Evolutionary conservation across 805 yeast genomes (phyloP).

Genomic region (Monosporozyma siamensis): DNA sequence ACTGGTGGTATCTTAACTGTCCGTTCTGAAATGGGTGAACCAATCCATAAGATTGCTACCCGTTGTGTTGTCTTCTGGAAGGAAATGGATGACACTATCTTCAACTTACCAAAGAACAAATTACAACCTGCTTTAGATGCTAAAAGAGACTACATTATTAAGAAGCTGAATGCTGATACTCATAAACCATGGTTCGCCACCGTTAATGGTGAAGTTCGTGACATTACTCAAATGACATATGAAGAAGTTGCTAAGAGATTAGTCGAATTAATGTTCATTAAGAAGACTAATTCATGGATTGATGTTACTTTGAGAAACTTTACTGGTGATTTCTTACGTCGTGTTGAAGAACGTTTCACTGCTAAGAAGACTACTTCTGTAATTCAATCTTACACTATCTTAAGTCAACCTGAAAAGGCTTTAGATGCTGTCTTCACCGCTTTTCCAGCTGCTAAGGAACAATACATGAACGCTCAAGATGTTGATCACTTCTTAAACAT

Average conservation of each 20-base stretch:
- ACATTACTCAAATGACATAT: constrained; percentile 92
- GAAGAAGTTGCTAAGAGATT: constrained; percentile 80
- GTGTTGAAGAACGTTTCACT: constrained; percentile 95
- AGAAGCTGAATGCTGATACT: constrained; percentile 82
- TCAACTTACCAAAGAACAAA: constrained; percentile 83
- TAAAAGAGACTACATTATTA: constrained; percentile 80
- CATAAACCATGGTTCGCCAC: constrained; percentile 98
- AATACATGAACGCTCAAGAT: constrained; percentile 90
- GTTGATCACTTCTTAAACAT: constrained; percentile 81
- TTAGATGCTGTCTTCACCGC: constrained; percentile 51
- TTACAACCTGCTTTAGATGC: constrained; percentile 69
- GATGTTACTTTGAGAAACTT: constrained; percentile 80
- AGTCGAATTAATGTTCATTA: constrained; percentile 80
- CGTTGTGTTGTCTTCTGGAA: constrained; percentile 97
- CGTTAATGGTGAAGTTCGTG: constrained; percentile 64
- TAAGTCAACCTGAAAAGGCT: constrained; percentile 56
- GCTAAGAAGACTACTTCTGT: constrained; percentile 49
- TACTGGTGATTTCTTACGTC: constrained; percentile 75
- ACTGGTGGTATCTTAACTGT: constrained; percentile 97
- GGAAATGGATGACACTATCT: constrained; percentile 90
- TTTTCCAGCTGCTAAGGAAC: constrained; percentile 68
- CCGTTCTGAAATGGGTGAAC: constrained; percentile 99
- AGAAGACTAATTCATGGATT: constrained; percentile 75
- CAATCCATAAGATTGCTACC: constrained; percentile 96
- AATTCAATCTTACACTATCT: constrained; percentile 61